A percentile compares a stretch with the other conserved stretches of the same genome.
These are phyloP conservation scores for Debaryomyces coudertii DNA, from an alignment of 1,139 yeast genomes.

Conservation along the genomic window DNA sequence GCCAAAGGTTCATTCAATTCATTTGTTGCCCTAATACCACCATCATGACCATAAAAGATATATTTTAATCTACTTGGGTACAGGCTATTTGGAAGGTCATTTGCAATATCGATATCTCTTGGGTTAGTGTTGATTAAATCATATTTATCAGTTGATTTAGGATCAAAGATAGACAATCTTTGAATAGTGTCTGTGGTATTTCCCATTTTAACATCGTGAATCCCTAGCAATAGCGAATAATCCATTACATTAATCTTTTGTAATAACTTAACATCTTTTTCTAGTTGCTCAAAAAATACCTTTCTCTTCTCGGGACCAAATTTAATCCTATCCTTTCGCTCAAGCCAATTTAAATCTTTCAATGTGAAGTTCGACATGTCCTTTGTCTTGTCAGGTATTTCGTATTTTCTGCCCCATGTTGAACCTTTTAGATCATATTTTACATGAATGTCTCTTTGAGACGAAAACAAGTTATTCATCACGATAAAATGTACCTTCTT, in stretches of 20 bases:
- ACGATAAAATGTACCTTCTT: constrained; percentile 92
- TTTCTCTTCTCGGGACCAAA: constrained; percentile 73
- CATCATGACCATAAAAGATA: constrained; percentile 77
- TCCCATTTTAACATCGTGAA: constrained; percentile 72
- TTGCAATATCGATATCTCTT: constrained; percentile 41
- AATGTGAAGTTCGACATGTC: constrained; percentile 49
- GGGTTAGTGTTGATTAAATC: constrained; percentile 55
- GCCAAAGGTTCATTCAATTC: constrained; percentile 62
- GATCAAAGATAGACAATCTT: constrained; percentile 52
- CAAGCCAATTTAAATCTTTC: constrained; percentile 90
- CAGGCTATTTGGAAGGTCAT: constrained; percentile 50
- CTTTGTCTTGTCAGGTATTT: constrained; percentile 26
- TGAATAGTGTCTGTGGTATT: constrained; percentile 43
- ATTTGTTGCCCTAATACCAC: constrained; percentile 82
- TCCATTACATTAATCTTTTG: constrained; percentile 89
- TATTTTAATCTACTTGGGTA: constrained; percentile 54
- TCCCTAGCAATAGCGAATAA: constrained; percentile 84
- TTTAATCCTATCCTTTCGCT: constrained; percentile 59
- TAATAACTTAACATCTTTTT: constrained; percentile 72
- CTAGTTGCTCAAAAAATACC: constrained; percentile 68
- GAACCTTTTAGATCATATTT: constrained; percentile 95
- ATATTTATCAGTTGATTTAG: constrained; percentile 42
- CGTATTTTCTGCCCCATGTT: constrained; percentile 76
- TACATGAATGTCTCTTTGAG: constrained; percentile 82
- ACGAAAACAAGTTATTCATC: constrained; percentile 97